Evolutionary conservation across 345 rosid genomes (phyloP).

Genomic region (Populus deltoides): DNA sequence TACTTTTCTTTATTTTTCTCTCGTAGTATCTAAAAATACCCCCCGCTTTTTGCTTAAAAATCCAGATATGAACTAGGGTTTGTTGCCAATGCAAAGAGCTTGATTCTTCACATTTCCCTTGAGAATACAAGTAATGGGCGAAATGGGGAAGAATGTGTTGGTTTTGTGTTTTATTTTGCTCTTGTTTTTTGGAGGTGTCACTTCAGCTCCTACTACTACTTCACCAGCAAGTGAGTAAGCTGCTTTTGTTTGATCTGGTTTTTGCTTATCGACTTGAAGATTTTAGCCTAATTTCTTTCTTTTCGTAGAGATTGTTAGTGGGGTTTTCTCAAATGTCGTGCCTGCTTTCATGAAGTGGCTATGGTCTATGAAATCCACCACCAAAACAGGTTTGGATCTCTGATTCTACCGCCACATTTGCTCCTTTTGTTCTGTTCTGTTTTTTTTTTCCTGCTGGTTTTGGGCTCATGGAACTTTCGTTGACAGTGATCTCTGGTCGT

Average conservation of each 20-base stretch:
- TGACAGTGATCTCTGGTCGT: slow-evolving; percentile 68
- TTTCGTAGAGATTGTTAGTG: slow-evolving; percentile 76
- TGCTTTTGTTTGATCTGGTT: slow-evolving; percentile 12
- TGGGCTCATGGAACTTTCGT: slow-evolving; percentile 1
- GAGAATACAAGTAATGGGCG: slow-evolving; percentile 4
- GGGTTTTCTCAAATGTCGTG: slow-evolving; percentile 66
- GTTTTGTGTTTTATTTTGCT: slow-evolving; percentile 43
- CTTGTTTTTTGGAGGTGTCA: slow-evolving; percentile 47
- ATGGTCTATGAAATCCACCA: slow-evolving; percentile 84
- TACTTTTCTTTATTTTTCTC: not conserved
- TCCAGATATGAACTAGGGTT: slow-evolving; percentile 29
- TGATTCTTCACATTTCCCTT: slow-evolving; percentile 17
- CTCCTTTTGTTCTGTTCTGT: not conserved
- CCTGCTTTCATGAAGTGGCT: slow-evolving; percentile 80
- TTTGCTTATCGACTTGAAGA: not conserved
- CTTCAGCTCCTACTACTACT: slow-evolving; percentile 60
- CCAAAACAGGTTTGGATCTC: slow-evolving; percentile 75
- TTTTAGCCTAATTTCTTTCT: not conserved
- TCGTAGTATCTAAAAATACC: not conserved
- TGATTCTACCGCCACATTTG: slow-evolving; percentile 15
- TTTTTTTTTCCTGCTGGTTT: not conserved
- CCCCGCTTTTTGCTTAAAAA: slow-evolving; percentile 4
- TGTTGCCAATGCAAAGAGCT: slow-evolving; percentile 18
- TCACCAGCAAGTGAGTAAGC: slow-evolving; percentile 84
- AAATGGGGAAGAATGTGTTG: slow-evolving; percentile 55